Conservation (phyloP, 192 early-diverging fungal species). For the Borealophlyctis nickersoniae region DNA sequence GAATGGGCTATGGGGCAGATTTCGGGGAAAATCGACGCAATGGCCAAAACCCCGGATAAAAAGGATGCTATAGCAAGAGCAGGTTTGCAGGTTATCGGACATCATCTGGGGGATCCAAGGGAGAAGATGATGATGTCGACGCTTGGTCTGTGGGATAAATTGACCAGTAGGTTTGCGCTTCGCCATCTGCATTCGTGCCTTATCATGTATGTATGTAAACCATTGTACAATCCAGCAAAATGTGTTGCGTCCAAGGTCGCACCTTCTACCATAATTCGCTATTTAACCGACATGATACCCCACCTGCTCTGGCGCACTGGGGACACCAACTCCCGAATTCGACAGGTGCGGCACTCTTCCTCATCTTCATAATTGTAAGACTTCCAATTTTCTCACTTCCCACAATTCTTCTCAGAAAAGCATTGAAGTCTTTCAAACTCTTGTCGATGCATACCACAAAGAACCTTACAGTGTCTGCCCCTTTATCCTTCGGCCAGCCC, state of each 20-base stretch:
- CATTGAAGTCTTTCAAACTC: conserved; percentile 43
- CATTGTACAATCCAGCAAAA: too few species aligned
- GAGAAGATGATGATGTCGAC: conserved; percentile 49
- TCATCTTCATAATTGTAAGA: too few species aligned
- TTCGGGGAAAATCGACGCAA: conserved; percentile 32
- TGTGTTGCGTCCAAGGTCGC: too few species aligned
- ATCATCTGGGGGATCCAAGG: conserved; percentile 48
- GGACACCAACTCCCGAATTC: too few species aligned
- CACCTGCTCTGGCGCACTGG: too few species aligned
- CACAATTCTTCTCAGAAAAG: conserved; percentile 26
- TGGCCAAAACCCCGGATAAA: conserved; percentile 14
- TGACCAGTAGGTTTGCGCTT: conserved; percentile 42
- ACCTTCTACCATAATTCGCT: too few species aligned
- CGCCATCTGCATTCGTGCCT: too few species aligned
- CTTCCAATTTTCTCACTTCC: too few species aligned
- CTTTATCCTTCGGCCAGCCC: conserved; percentile 47
- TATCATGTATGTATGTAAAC: too few species aligned
- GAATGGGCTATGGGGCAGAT: conserved; percentile 55
- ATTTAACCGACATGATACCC: too few species aligned
- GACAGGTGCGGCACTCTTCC: too few species aligned
- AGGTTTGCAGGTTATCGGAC: conserved; percentile 41
- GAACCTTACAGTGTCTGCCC: conserved; percentile 50
- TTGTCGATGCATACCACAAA: conserved; percentile 49
- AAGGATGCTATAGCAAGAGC: conserved; percentile 22
- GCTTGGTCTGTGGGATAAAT: conserved; percentile 48